Conservation (phyloP, 192 early-diverging fungal species). For the Glomus cerebriforme region DNA sequence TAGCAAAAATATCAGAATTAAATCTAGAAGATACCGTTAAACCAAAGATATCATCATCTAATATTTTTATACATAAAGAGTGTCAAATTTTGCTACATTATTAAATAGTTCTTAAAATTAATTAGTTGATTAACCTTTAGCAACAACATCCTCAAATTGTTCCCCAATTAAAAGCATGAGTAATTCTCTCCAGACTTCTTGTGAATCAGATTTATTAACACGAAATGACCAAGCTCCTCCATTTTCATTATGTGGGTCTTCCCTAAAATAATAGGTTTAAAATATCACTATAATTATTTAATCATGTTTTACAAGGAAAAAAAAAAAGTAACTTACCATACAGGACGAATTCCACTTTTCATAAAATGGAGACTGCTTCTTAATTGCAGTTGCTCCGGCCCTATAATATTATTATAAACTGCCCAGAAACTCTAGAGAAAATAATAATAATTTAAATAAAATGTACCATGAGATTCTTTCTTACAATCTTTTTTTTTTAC, state of each 20-base stretch:
- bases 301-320: not conserved
- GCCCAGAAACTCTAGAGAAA: conserved; percentile 47
- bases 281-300: not conserved
- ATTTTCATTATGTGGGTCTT: conserved; percentile 54
- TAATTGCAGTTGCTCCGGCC: conserved; percentile 44
- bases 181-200: conserved; percentile 51
- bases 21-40: conserved; percentile 49
- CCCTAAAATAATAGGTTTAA: conserved; percentile 6
- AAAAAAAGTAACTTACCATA: conserved; percentile 36
- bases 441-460: not conserved
- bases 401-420: conserved; percentile 52
- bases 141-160: conserved; percentile 50
- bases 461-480: not conserved
- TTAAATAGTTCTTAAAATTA: not conserved
- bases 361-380: conserved; percentile 53
- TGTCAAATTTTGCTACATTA: not conserved
- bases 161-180: conserved; percentile 54
- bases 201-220: conserved; percentile 46
- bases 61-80: not conserved
- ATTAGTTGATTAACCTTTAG: conserved; percentile 37
- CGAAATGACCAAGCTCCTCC: conserved; percentile 55
- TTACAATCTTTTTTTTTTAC: conserved; percentile 30
- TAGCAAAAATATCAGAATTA: conserved; percentile 51
- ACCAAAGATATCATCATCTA: conserved; percentile 52
- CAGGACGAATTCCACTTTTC: conserved; percentile 49